Conservation (phyloP, 2,329 filamentous ascomycete species). For the Cladophialophora yegresii region DNA sequence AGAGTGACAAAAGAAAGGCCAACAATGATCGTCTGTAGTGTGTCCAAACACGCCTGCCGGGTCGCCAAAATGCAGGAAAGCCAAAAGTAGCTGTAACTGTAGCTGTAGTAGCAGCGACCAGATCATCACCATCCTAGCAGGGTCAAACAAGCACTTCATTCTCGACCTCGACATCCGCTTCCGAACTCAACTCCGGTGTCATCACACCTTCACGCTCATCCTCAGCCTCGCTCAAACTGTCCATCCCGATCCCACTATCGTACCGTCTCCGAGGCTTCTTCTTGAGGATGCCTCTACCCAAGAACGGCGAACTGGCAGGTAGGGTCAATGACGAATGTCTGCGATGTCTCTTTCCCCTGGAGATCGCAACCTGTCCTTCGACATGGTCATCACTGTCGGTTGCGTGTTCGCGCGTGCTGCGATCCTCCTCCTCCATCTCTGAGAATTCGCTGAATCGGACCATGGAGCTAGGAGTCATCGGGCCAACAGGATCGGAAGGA, state of each 20-base stretch:
- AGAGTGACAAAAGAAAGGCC: neutral
- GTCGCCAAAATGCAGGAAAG: neutral
- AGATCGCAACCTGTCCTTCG: constrained; percentile 31
- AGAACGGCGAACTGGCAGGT: neutral
- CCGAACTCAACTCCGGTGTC: constrained; percentile 34
- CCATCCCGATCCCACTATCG: constrained; percentile 47
- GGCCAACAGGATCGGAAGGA: constrained; percentile 40
- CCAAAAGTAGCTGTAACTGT: neutral
- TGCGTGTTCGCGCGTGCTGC: neutral
- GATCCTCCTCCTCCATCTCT: constrained; percentile 18
- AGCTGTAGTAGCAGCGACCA: neutral
- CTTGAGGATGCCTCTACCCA: constrained; percentile 23
- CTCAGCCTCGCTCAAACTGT: constrained; percentile 40
- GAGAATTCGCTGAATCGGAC: constrained; percentile 48
- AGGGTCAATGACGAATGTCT: constrained; percentile 3
- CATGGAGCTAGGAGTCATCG: constrained; percentile 48
- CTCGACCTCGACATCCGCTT: constrained; percentile 19
- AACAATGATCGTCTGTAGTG: neutral
- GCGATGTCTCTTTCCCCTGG: constrained; percentile 29
- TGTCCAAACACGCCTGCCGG: neutral
- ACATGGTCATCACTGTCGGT: constrained; percentile 25
- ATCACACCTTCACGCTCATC: constrained; percentile 36
- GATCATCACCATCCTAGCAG: neutral
- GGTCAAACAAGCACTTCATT: neutral
- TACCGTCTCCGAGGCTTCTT: constrained; percentile 33